A percentile compares a stretch with the other conserved stretches of the same genome.
phyloP scores from a whole-genome alignment of 495 filamentous ascomycete species.

The Tuber magnatum region DNA sequence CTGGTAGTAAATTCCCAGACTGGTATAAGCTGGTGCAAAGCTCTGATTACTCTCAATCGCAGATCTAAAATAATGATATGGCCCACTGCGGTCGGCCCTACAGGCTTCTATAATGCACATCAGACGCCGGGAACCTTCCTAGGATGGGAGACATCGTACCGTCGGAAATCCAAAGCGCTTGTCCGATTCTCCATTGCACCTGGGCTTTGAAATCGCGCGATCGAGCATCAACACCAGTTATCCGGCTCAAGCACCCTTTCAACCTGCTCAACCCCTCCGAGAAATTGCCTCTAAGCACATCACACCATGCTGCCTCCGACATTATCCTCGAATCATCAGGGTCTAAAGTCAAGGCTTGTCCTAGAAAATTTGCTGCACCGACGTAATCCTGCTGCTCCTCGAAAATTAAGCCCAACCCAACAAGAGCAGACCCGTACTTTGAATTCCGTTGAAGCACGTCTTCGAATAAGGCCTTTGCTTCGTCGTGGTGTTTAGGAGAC shows the following conservation, averaged over 20 bases:
- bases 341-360: slow-evolving; percentile 63
- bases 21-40: slow-evolving; percentile 87
- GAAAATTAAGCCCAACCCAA: slow-evolving; percentile 82
- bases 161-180: slow-evolving; percentile 69
- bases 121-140: neutral
- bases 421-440: slow-evolving; percentile 67
- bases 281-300: slow-evolving; percentile 72
- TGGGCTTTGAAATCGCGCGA: slow-evolving; percentile 70
- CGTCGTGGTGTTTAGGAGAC: slow-evolving; percentile 76
- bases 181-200: slow-evolving; percentile 78
- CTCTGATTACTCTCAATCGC: slow-evolving; percentile 82
- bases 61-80: slow-evolving; percentile 75
- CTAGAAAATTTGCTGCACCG: slow-evolving; percentile 69
- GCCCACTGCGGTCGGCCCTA: slow-evolving; percentile 65
- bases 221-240: slow-evolving; percentile 49
- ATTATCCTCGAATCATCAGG: slow-evolving; percentile 64
- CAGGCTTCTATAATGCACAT: slow-evolving; percentile 17
- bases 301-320: slow-evolving; percentile 83
- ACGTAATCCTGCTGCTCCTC: slow-evolving; percentile 84
- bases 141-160: slow-evolving; percentile 23
- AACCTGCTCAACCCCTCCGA: slow-evolving; percentile 57
- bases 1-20: slow-evolving; percentile 86
- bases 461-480: slow-evolving; percentile 78
- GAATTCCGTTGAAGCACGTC: slow-evolving; percentile 64
- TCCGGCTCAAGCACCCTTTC: slow-evolving; percentile 56